Evolutionary conservation across 176 grass and related monocot species (phyloP), one percentile per base, ranked within the genome.

Genomic region (Oryza australiensis): DNA sequence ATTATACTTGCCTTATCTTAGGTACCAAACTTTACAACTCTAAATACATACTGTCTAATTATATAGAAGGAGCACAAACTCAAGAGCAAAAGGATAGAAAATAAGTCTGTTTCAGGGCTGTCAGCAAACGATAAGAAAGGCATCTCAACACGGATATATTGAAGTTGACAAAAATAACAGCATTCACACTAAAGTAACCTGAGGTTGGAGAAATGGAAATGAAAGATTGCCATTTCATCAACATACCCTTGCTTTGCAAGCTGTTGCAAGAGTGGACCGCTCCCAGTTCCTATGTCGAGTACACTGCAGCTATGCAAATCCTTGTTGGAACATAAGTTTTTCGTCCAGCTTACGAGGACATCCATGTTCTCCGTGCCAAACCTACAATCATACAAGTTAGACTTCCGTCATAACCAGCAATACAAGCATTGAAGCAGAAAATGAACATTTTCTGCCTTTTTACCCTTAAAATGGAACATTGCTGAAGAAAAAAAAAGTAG

Each of bases 161-260:
- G 8, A 73, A 82, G 37, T 73, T 64, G 78, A 40, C 2, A 80
- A 40, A 2, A 38, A 68, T 49, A 78, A 15, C 49, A 75, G 2
- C 26, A 67, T 69, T 55, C 78, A 80, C 2, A 8, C 22, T 37
- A 80, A 69, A 59, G 5, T 24, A 60, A 60, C 5, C 57, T 41
- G 23, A 60, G 9, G 0, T 14, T 77, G 59, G 5, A 9, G 1
- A 64, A 72, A 51, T 70, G 27, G 1, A 79, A 75, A 15, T 22
- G 11, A 22, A n/a, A 60, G 45, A n/a, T 57, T 64, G 60, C n/a
- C 24, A 48, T 65, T 84, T 85, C 63, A 18, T 82, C 26, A 62
- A 26, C 70, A 81, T 91, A 98, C 96, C 96, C 96, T 85, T 95
- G 96, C 71, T 98, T 98, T 11, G 93, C 91, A 55, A 98, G 89